Evolutionary conservation across 306 rosid genomes (phyloP), one percentile per base, ranked within the genome.

Genomic region (Boehmeria nivea): DNA sequence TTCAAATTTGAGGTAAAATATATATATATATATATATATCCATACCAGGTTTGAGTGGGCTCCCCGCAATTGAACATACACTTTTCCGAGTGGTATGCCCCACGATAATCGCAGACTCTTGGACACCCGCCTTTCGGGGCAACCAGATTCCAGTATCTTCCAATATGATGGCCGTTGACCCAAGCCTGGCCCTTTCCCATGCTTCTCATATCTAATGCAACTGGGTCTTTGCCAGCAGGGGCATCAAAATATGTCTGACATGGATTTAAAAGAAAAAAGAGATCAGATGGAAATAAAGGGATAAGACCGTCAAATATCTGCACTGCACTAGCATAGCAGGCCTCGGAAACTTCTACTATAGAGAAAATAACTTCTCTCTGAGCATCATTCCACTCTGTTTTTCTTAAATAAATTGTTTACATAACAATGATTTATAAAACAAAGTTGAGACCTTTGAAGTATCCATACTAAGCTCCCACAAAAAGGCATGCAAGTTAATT

Each of bases 171-270:
- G 57, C 95, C 91, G 66, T 90, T 90, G 70, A 87, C 98, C 98
- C 98, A 90, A 53, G 83, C 94, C 73, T 90, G 98, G 61, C 98
- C 98, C 79, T 90, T 90, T 64, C 98, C 98, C 98, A 90, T 90
- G 87, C 94, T 90, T 62, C 61, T 84, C 75, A 90, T 70, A 76
- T 90, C 80, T 56, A 90, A 80, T 68, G 95, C 83, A 45, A 90
- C 83, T 15, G 98, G 98, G 26, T 90, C 87, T 34, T 60, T 58
- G 48, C 94, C 95, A 60, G 61, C 79, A 28, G 98, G 98, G 50
- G 73, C 74, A 72, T 80, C 85, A 69, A 90, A 87, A 73, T 80
- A 78, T 16, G 87, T 77, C 98, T 90, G 84, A n/a, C 65, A 45
- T 53, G 26, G 56, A 68, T 39, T 28, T 11, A 39, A 18, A 58